phyloP scores from a whole-genome alignment of 78 protist genomes.

The Dictyostelium purpureum region DNA sequence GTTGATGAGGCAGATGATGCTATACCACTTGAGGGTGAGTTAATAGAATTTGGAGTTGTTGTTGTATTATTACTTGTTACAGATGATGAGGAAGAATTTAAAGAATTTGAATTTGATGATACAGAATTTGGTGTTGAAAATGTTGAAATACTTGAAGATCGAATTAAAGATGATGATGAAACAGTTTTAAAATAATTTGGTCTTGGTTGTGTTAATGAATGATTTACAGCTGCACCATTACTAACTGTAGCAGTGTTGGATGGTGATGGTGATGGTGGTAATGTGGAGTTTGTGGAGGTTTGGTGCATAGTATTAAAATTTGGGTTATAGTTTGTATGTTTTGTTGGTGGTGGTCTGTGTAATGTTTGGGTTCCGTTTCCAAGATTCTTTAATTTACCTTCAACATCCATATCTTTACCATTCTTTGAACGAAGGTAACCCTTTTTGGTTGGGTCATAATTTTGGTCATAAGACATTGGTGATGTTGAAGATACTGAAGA shows the following conservation, averaged over 20 bases:
- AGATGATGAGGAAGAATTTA: conserved; percentile 1
- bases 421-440: conserved; percentile 30
- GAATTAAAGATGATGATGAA: conserved; percentile 9
- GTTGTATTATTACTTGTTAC: conserved; percentile 9
- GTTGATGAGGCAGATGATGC: not conserved
- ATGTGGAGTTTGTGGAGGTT: not conserved
- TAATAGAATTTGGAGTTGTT: not conserved
- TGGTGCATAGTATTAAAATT: conserved; percentile 1
- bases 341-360: conserved; percentile 11
- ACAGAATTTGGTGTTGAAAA: conserved; percentile 39
- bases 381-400: not conserved
- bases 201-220: conserved; percentile 67
- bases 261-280: not conserved
- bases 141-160: conserved; percentile 61
- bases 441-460: conserved; percentile 24
- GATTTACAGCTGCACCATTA: conserved; percentile 22
- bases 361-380: not conserved
- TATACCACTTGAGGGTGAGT: not conserved
- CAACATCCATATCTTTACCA: conserved; percentile 7
- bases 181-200: conserved; percentile 27
- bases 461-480: not conserved
- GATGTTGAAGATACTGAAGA: not conserved
- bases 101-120: not conserved
- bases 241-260: not conserved
- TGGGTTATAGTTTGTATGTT: not conserved